Evolutionary conservation across 1,284 basidiomycete genomes (phyloP).

Genomic region (Mycena citricolor): DNA sequence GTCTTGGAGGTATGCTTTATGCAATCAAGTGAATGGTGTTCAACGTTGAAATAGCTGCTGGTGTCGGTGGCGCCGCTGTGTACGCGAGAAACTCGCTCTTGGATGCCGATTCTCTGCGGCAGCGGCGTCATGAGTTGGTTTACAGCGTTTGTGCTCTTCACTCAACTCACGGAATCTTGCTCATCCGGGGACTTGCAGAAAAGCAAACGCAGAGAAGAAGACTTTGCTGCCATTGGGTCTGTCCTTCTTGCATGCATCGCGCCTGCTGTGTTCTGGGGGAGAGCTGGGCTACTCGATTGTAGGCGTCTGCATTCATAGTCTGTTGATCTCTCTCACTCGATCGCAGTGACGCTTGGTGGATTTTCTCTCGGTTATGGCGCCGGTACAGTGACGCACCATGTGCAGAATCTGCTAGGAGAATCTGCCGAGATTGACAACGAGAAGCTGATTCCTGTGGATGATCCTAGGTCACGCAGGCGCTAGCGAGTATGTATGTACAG

Average conservation of each 20-base stretch:
- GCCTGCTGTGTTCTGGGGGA: conserved; percentile 11
- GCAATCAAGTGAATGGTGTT: no score
- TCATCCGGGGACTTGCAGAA: conserved; percentile 3
- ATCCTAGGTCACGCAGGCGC: conserved; percentile 19
- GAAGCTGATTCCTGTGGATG: conserved; percentile 12
- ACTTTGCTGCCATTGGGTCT: conserved; percentile 17
- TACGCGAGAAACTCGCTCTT: conserved; percentile 13
- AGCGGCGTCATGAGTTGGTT: conserved; percentile 7
- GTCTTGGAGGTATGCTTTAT: conserved; percentile 9
- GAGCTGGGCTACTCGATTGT: conserved; percentile 20
- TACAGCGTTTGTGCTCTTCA: conserved; percentile 10
- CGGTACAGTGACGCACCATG: conserved; percentile 57
- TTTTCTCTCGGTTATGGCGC: conserved; percentile 62
- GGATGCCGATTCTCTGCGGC: conserved; percentile 13
- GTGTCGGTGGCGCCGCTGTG: conserved; percentile 5
- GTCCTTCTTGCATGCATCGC: conserved; percentile 6
- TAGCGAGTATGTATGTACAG: conserved; percentile 15
- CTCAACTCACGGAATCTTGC: not conserved
- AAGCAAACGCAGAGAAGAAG: conserved; percentile 18
- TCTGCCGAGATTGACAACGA: conserved; percentile 38
- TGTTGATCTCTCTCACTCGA: conserved; percentile 5
- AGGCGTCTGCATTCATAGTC: not conserved
- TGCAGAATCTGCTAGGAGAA: conserved; percentile 50
- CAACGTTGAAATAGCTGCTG: conserved; percentile 4
- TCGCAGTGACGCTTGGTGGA: conserved; percentile 64